Conservation (phyloP, 2,329 filamentous ascomycete species). For the Grosmannia serpens region DNA sequence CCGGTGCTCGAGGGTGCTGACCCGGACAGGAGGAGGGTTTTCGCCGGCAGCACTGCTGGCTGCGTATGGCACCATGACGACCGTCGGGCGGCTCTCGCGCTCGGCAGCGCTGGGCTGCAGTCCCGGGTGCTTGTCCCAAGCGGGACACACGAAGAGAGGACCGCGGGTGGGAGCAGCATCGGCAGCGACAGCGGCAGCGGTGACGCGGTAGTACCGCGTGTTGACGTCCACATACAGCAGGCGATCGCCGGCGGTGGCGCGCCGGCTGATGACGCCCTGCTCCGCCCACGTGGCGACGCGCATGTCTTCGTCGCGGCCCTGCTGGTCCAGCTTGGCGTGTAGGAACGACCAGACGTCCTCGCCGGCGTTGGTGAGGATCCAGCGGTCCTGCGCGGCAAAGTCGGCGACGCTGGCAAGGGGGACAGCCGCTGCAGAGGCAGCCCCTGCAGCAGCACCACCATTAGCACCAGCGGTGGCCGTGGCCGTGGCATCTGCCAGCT, state of each 20-base stretch:
- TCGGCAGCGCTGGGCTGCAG: conserved; percentile 28
- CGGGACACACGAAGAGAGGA: conserved; percentile 43
- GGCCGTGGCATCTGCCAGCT: not conserved
- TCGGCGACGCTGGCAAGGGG: conserved; percentile 20
- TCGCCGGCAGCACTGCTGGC: conserved; percentile 7
- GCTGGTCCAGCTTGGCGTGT: conserved; percentile 33
- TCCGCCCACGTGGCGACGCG: conserved; percentile 17
- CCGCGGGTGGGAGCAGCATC: conserved; percentile 11
- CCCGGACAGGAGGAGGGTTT: conserved; percentile 11
- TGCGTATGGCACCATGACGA: conserved; percentile 17
- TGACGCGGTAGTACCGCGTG: conserved; percentile 39
- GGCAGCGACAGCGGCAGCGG: not conserved
- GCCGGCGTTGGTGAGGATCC: conserved; percentile 41
- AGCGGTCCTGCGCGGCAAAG: conserved; percentile 38
- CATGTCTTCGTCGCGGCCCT: conserved; percentile 22
- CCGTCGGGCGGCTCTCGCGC: conserved; percentile 32
- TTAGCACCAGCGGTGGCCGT: not conserved
- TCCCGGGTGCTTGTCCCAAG: conserved; percentile 32
- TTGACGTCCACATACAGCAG: conserved; percentile 36
- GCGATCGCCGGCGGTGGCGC: conserved; percentile 15
- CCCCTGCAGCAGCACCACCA: not conserved
- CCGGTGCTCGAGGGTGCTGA: conserved; percentile 22
- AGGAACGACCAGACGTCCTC: conserved; percentile 37
- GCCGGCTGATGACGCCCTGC: conserved; percentile 24
- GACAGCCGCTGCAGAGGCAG: not conserved